Evolutionary conservation across 371 early-diverging fungal genomes (phyloP), one percentile per base, ranked within the genome.

Genomic region (Capillidium heterosporum): DNA sequence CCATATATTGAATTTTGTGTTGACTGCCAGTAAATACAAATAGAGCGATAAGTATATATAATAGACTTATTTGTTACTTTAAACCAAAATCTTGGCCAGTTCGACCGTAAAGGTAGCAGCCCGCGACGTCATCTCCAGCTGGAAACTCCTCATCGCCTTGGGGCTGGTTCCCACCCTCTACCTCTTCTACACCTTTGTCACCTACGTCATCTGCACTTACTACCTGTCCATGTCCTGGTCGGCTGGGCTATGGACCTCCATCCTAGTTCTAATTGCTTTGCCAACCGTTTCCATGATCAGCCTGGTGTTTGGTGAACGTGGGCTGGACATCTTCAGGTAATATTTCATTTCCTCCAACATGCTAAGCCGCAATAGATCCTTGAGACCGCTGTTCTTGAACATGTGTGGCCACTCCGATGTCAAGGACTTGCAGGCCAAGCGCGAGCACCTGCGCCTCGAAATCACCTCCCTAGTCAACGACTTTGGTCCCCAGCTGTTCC

Each of bases 101-200:
- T 93, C 94, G 7, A 80, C 82, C 26, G 95, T 97, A 54, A 97
- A 97, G 64, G 78, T 96, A 59, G 76, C 76, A 29, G 98, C 91
- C 19, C 77, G 82, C 42, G 98, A 97, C 65, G 96, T 97, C 7
- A 66, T 96, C 10, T 90, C 92, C 0, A 93, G 96, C 15, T 96
- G 97, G 98, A 95, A 95, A 61, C 71, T 95, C 5, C 66, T 91
- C n/a, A 84, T 87, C 11, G 84, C 85, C 2, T 63, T 91, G 42
- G 85, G 78, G 0, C 64, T 90, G 24, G 71, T 84, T 46, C 95
- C 95, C 7, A 58, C 76, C 2, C 64, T 89, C 11, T 91, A 87
- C 58, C 70, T 77, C 1, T 65, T 82, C 2, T 92, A 92, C 59
- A 71, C 82, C 2, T 58, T 80, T 28, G 56, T 73, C 21, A 61